Evolutionary conservation across 768 basidiomycete genomes (phyloP).

Genomic region (Podaxis pistillaris): DNA sequence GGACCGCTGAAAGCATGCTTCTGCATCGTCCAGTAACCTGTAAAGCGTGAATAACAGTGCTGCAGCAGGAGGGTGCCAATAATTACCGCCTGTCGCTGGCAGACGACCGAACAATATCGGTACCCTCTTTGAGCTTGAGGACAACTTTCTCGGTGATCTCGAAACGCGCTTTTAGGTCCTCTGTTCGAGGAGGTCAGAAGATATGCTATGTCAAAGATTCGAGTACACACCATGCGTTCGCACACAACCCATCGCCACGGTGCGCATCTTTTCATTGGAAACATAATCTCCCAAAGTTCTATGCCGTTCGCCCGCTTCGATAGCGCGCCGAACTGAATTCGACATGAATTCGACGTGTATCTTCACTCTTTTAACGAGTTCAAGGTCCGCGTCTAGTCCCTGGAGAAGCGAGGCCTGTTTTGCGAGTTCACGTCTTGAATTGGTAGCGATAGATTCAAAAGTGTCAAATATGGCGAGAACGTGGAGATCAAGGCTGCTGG

Average conservation of each 20-base stretch:
- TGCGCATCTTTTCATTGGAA: slow-evolving; percentile 72
- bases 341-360: slow-evolving; percentile 80
- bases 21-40: slow-evolving; percentile 63
- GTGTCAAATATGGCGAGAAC: slow-evolving; percentile 69
- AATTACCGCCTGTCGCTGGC: slow-evolving; percentile 48
- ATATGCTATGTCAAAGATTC: background rate
- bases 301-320: slow-evolving; percentile 66
- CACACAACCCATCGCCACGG: slow-evolving; percentile 71
- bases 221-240: slow-evolving; percentile 60
- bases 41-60: background rate
- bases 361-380: slow-evolving; percentile 61
- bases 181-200: slow-evolving; percentile 30
- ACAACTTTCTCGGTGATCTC: slow-evolving; percentile 54
- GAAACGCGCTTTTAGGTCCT: slow-evolving; percentile 57
- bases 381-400: slow-evolving; percentile 69
- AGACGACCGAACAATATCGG: slow-evolving; percentile 54
- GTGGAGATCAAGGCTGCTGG: slow-evolving; percentile 67
- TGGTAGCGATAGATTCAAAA: slow-evolving; percentile 57
- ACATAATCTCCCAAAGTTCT: slow-evolving; percentile 82
- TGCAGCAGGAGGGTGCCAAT: background rate
- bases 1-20: slow-evolving; percentile 50
- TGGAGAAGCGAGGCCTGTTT: slow-evolving; percentile 62
- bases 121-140: slow-evolving; percentile 51
- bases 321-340: slow-evolving; percentile 59
- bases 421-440: slow-evolving; percentile 63